phyloP scores from a whole-genome alignment of 345 rosid genomes.

The Linum tenue region DNA sequence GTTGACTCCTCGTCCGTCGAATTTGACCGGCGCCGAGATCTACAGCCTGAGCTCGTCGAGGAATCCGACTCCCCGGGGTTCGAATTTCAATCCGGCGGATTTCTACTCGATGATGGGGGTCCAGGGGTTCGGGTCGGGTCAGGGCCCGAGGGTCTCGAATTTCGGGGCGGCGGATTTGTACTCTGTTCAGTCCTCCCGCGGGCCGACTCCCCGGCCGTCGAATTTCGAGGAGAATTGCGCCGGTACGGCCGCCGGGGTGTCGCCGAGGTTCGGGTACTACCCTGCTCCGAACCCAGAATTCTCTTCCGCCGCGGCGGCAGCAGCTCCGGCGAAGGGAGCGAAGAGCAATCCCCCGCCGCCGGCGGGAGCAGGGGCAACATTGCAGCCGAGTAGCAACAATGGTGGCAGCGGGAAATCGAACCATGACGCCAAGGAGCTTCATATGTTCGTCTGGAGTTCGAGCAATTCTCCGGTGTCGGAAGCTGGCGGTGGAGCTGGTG shows the following conservation, averaged over 20 bases:
- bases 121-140: background rate
- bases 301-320: constrained; percentile 25
- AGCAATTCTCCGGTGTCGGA: constrained; percentile 6
- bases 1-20: constrained; percentile 40
- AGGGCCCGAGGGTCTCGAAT: constrained; percentile 43
- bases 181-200: constrained; percentile 70
- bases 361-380: constrained; percentile 15
- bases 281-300: constrained; percentile 89
- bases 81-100: constrained; percentile 30
- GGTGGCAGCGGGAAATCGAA: constrained; percentile 34
- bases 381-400: background rate
- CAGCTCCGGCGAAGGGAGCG: constrained; percentile 9
- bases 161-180: constrained; percentile 74
- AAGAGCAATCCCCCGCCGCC: constrained; percentile 18
- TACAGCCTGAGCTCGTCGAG: constrained; percentile 37
- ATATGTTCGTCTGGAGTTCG: constrained; percentile 11
- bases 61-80: constrained; percentile 40
- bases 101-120: constrained; percentile 26
- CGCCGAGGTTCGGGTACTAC: constrained; percentile 72
- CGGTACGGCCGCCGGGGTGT: constrained; percentile 28
- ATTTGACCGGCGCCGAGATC: constrained; percentile 43
- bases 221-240: constrained; percentile 43
- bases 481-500: background rate
- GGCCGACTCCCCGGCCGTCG: constrained; percentile 35
- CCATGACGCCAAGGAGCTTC: constrained; percentile 46